Evolutionary conservation across 345 rosid species (phyloP), one percentile per base, ranked within the genome.

Genomic region (Limnanthes douglasii): DNA sequence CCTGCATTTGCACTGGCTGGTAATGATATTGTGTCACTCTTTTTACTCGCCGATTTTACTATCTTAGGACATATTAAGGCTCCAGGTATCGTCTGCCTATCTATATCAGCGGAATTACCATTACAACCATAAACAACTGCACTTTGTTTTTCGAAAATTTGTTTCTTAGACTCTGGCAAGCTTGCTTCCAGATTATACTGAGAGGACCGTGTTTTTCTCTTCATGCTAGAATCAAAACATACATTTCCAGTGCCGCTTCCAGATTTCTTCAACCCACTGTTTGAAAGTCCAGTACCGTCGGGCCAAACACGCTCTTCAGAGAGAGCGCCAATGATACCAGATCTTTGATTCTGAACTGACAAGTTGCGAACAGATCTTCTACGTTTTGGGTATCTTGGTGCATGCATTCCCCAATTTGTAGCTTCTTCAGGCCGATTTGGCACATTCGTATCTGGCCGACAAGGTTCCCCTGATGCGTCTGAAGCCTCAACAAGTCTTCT

Each of bases 341-440:
- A 39, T 30, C 30, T 44, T 36, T 36, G 47, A 23, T 19, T 31
- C 54, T 43, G 43, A 59, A 36, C 64, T 20, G 61, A 18, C 21
- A 41, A 45, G 34, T 40, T 46, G 43, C 50, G 54, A 40, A 37
- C 12, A 43, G 94, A 70, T 64, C 80, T 70, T 63, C 61, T 63
- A 50, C 56, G 53, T 60, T 54, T 68, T 22, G 79, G 74, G 51
- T 31, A 49, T 37, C 44, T 69, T 33, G 43, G 40, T 21, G 38
- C 45, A 45, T 24, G 46, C n/a, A 46, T 43, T 22, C 44, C 56
- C 33, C 34, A 16, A 28, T 28, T 50, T 23, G 21, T 24, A 25
- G 46, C 46, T 23, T 46, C 12, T n/a, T n/a, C n/a, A n/a, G n/a
- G 18, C 41, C 30, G 48, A 39, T 31, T 48, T 7, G 6, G 29